Percentiles rank a stretch among this genome's conserved stretches.
Conservation (phyloP, 495 filamentous ascomycete genomes). For the Neurospora hispaniola region DNA sequence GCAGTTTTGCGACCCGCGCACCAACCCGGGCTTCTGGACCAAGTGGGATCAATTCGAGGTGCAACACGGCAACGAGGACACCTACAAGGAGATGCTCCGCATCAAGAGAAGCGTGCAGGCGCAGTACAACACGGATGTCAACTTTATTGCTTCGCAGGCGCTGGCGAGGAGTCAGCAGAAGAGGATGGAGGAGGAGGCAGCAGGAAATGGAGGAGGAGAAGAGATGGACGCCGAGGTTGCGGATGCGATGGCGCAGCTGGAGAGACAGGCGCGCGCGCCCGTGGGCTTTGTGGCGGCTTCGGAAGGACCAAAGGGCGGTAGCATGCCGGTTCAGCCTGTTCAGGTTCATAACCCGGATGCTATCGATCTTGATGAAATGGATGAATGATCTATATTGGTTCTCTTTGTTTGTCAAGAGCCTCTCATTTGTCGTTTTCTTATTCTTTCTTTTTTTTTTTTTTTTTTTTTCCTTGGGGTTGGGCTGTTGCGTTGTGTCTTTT, state of each 20-base stretch:
- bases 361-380: constrained; percentile 68
- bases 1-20: constrained; percentile 93
- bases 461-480: not conserved
- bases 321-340: constrained; percentile 34
- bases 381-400: constrained; percentile 25
- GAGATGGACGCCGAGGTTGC: constrained; percentile 44
- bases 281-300: constrained; percentile 84
- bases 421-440: not conserved
- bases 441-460: not conserved
- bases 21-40: constrained; percentile 79
- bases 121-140: constrained; percentile 97
- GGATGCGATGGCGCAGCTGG: constrained; percentile 86
- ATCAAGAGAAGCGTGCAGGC: constrained; percentile 97
- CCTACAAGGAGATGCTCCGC: constrained; percentile 97
- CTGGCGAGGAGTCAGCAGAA: constrained; percentile 65
- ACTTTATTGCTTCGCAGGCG: constrained; percentile 94
- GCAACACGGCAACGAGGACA: constrained; percentile 96
- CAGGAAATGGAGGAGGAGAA: not conserved
- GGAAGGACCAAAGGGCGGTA: constrained; percentile 61
- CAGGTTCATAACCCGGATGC: constrained; percentile 75
- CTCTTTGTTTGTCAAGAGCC: not conserved
- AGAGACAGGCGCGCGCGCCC: constrained; percentile 80
- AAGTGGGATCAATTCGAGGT: constrained; percentile 98
- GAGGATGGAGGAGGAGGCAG: constrained; percentile 30
- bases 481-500: not conserved